phyloP scores from a whole-genome alignment of 2,329 filamentous ascomycete species.

The Fusarium siculi region DNA sequence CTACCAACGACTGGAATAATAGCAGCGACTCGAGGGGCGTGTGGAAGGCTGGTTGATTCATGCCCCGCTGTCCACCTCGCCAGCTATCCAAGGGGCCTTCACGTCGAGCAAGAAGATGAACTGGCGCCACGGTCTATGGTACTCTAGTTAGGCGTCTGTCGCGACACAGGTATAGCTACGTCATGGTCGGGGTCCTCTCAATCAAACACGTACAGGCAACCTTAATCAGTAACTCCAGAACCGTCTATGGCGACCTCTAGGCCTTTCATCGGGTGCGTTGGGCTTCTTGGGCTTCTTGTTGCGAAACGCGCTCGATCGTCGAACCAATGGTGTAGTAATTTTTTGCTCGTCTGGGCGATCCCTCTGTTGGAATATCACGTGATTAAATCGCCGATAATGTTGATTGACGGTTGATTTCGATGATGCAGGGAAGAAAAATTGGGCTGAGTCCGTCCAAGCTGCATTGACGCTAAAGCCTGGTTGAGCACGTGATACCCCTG shows the following conservation, averaged over 20 bases:
- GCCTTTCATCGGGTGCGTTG: conserved; percentile 45
- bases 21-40: conserved; percentile 88
- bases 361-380: conserved; percentile 48
- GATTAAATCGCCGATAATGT: conserved; percentile 38
- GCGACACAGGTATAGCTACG: conserved; percentile 39
- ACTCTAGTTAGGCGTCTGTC: conserved; percentile 39
- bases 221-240: conserved; percentile 45
- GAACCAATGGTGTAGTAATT: conserved; percentile 39
- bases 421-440: conserved; percentile 47
- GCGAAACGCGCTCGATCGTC: conserved; percentile 36
- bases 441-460: conserved; percentile 30
- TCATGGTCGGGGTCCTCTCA: conserved; percentile 41
- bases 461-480: conserved; percentile 36
- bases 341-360: conserved; percentile 40
- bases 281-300: conserved; percentile 37
- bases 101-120: conserved; percentile 63
- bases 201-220: conserved; percentile 48
- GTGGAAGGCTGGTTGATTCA: conserved; percentile 72
- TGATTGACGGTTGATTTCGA: conserved; percentile 38
- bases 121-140: conserved; percentile 63
- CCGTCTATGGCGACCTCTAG: conserved; percentile 40
- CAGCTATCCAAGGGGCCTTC: conserved; percentile 65
- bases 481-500: conserved; percentile 47
- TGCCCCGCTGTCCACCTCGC: conserved; percentile 66
- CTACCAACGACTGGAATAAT: conserved; percentile 81